phyloP scores from a whole-genome alignment of 2,329 filamentous ascomycete genomes.

The Thielaviopsis musarum region DNA sequence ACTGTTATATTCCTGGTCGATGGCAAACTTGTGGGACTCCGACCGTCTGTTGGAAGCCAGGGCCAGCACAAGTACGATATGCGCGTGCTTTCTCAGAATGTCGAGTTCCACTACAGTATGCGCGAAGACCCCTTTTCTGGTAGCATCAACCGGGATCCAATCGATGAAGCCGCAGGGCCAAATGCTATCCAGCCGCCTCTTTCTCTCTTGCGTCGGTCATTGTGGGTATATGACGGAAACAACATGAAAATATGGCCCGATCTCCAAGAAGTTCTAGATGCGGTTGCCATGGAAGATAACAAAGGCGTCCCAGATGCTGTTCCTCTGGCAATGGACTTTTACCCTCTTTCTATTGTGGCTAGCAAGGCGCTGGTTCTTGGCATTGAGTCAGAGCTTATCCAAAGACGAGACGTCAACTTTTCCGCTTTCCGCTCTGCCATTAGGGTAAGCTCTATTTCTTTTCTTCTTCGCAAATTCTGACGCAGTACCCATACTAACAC shows the following conservation, averaged over 20 bases:
- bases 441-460: constrained; percentile 41
- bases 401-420: constrained; percentile 80
- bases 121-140: constrained; percentile 52
- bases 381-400: constrained; percentile 83
- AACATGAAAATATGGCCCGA: constrained; percentile 81
- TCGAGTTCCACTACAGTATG: constrained; percentile 89
- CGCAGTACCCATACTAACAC: background rate
- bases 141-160: constrained; percentile 9
- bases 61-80: constrained; percentile 94
- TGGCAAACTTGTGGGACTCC: constrained; percentile 82
- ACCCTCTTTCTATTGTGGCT: constrained; percentile 75
- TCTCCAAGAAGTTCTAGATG: constrained; percentile 64
- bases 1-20: constrained; percentile 95
- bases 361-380: constrained; percentile 81
- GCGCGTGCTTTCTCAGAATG: constrained; percentile 87
- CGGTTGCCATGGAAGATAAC: constrained; percentile 45
- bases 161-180: background rate
- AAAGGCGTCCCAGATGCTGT: constrained; percentile 60
- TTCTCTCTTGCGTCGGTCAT: constrained; percentile 53
- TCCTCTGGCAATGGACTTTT: constrained; percentile 79
- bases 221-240: constrained; percentile 87
- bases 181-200: constrained; percentile 5
- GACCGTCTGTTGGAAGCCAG: constrained; percentile 67
- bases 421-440: constrained; percentile 79
- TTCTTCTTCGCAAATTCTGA: background rate